A percentile compares a stretch with the other conserved stretches of the same genome.
These are phyloP conservation scores for Aureobasidium sp. DNA, from an alignment of 2,329 filamentous ascomycete genomes.

Conservation along the genomic window DNA sequence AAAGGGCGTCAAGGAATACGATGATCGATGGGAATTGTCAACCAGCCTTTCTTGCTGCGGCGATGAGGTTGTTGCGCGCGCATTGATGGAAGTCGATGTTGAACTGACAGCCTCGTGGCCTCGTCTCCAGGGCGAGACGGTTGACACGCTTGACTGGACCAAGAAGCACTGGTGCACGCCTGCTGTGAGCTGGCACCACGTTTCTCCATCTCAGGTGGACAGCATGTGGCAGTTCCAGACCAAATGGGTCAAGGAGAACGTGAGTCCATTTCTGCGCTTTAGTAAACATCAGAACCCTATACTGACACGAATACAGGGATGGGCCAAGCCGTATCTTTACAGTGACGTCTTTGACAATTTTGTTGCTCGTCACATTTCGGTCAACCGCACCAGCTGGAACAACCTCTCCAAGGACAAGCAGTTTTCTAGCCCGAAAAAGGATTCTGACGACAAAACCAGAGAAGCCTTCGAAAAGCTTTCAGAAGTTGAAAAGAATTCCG, in stretches of 20 bases:
- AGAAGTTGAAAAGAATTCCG: slow-evolving; percentile 24
- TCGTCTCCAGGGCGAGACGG: slow-evolving; percentile 38
- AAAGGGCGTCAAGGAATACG: slow-evolving; percentile 21
- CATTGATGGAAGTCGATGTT: slow-evolving; percentile 40
- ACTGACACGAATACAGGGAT: slow-evolving; percentile 22
- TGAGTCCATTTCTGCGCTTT: neutral
- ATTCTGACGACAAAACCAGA: slow-evolving; percentile 18
- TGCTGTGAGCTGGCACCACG: slow-evolving; percentile 33
- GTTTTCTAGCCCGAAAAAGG: slow-evolving; percentile 20
- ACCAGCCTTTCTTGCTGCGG: slow-evolving; percentile 47
- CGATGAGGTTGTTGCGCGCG: slow-evolving; percentile 46
- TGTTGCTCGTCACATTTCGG: slow-evolving; percentile 26
- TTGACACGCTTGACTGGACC: slow-evolving; percentile 34
- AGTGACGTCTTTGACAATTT: slow-evolving; percentile 30
- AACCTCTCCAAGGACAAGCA: slow-evolving; percentile 28
- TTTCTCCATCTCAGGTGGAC: slow-evolving; percentile 25
- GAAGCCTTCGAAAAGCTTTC: slow-evolving; percentile 21
- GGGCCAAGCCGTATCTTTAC: slow-evolving; percentile 29
- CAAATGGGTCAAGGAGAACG: slow-evolving; percentile 16
- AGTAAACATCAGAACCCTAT: neutral
- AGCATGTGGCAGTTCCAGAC: slow-evolving; percentile 27
- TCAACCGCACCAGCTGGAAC: slow-evolving; percentile 29
- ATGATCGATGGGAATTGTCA: slow-evolving; percentile 34
- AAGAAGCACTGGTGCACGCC: slow-evolving; percentile 38
- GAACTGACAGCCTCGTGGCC: slow-evolving; percentile 37